phyloP scores from a whole-genome alignment of 768 basidiomycete genomes.

The Phlebiopsis flavidoalba region DNA sequence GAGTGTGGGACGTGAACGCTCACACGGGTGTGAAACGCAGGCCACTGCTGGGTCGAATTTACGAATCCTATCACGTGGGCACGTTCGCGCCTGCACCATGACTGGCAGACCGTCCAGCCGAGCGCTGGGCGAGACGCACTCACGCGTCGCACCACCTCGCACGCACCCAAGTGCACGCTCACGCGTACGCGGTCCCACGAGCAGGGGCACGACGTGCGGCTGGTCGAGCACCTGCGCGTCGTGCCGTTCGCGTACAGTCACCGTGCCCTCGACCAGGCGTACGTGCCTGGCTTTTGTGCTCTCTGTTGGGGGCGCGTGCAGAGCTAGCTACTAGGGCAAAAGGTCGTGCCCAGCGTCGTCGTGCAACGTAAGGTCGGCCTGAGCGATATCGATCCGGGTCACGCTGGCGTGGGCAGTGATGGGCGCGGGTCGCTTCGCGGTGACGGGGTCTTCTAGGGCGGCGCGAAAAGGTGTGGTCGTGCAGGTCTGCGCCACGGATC shows the following conservation, averaged over 20 bases:
- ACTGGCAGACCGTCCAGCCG: too few species aligned
- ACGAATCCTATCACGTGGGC: constrained; percentile 47
- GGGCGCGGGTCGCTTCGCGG: constrained; percentile 54
- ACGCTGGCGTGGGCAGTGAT: constrained; percentile 40
- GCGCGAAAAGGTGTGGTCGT: not conserved
- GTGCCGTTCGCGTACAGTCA: constrained; percentile 74
- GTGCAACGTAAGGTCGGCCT: constrained; percentile 54
- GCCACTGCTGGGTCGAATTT: constrained; percentile 82
- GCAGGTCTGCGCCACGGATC: not conserved
- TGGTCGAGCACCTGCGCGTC: constrained; percentile 53
- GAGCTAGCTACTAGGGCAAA: constrained; percentile 60
- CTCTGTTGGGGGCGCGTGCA: constrained; percentile 47
- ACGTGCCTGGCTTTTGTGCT: constrained; percentile 63
- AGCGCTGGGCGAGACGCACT: constrained; percentile 6
- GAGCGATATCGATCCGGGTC: constrained; percentile 49
- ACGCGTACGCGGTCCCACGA: constrained; percentile 62
- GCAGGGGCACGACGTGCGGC: constrained; percentile 55
- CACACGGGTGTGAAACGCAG: constrained; percentile 30
- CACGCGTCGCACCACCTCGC: constrained; percentile 53
- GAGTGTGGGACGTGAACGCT: constrained; percentile 1
- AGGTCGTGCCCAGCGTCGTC: constrained; percentile 63
- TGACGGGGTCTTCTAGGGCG: constrained; percentile 33
- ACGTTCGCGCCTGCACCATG: too few species aligned
- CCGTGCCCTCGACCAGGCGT: constrained; percentile 70
- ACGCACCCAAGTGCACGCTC: constrained; percentile 64